Evolutionary conservation across 441 rosid genomes (phyloP), one percentile per base, ranked within the genome.

Genomic region (Biscutella laevigata): DNA sequence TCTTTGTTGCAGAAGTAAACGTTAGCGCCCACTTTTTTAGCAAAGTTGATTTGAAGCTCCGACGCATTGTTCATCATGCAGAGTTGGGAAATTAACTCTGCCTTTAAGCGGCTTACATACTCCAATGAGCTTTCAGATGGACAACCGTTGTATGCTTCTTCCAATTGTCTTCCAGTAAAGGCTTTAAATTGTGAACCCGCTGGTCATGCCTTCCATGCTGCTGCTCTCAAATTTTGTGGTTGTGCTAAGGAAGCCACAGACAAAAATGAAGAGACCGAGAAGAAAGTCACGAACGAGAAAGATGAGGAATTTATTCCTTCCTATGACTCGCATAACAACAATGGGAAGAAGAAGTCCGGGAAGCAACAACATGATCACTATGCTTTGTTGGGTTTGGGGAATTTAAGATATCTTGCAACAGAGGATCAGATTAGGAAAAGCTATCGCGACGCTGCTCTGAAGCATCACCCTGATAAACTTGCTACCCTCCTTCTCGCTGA

Each of bases 401-500:
- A 82, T 74, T 67, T 88, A 25, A 77, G 98, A 66, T 91, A 91
- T 57, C 95, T 91, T 61, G 95, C 96, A 16, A 81, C 95, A 4
- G 98, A 91, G 71, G 98, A 91, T 53, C 98, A 91, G 79, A 91
- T 91, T 53, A 76, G 84, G 45, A 91, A 76, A 68, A 79, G 84
- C 43, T 91, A 88, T 33, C 84, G 98, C 2, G 95, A 88, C 45
- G 81, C 90, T 64, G 98, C 98, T 9, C 52, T 87, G 77, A 87
- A 75, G 80, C 75, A 76, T 71, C 98, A 87, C 60, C 98, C 94
- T 35, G 98, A 87, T 74, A 90, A 90, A 61, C 96, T 87, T 33
- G 94, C 90, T 43, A 61, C 83, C 14, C 77, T 83, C 37, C 83
- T 91, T 68, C 83, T 91, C 36, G 76, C 85, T 6, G 98, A 81